Percentiles rank a stretch among this genome's conserved stretches.
These are phyloP conservation scores for Suillus plorans DNA, from an alignment of 768 basidiomycete species.

Conservation along the genomic window DNA sequence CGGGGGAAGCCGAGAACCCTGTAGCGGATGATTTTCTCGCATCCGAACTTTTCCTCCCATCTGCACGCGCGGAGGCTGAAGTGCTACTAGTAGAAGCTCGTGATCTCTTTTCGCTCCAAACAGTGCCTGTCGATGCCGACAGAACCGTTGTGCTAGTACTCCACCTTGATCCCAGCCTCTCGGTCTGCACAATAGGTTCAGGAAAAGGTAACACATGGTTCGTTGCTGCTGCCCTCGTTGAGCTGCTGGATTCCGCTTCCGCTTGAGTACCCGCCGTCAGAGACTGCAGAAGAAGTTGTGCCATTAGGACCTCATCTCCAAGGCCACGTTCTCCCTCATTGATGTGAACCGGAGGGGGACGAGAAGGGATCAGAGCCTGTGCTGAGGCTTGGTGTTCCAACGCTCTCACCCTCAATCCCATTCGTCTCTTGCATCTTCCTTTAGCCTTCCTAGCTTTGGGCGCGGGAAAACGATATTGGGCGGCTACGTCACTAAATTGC, in stretches of 20 bases:
- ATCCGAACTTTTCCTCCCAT: background rate
- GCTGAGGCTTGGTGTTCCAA: slow-evolving; percentile 28
- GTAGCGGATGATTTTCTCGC: background rate
- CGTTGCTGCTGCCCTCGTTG: background rate
- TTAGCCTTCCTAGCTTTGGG: slow-evolving; percentile 29
- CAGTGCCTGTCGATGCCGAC: slow-evolving; percentile 14
- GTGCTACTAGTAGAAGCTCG: background rate
- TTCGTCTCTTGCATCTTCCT: slow-evolving; percentile 16
- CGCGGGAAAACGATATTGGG: slow-evolving; percentile 34
- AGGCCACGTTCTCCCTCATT: slow-evolving; percentile 13
- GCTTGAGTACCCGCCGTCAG: slow-evolving; percentile 14
- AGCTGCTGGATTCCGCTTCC: slow-evolving; percentile 5
- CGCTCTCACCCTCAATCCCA: slow-evolving; percentile 18
- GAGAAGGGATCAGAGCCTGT: slow-evolving; percentile 22
- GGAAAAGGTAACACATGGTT: slow-evolving; percentile 15
- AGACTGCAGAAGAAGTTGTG: slow-evolving; percentile 31
- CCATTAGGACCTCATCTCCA: slow-evolving; percentile 28
- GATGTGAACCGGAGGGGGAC: slow-evolving; percentile 15
- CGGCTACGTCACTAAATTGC: slow-evolving; percentile 21
- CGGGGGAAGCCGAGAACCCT: background rate
- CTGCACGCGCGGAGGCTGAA: background rate
- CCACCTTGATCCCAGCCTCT: slow-evolving; percentile 25
- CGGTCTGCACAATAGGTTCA: slow-evolving; percentile 17
- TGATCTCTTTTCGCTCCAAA: background rate
- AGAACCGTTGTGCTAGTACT: slow-evolving; percentile 31